Evolutionary conservation across 257 asterid species (phyloP).

Genomic region (Avicennia marina): DNA sequence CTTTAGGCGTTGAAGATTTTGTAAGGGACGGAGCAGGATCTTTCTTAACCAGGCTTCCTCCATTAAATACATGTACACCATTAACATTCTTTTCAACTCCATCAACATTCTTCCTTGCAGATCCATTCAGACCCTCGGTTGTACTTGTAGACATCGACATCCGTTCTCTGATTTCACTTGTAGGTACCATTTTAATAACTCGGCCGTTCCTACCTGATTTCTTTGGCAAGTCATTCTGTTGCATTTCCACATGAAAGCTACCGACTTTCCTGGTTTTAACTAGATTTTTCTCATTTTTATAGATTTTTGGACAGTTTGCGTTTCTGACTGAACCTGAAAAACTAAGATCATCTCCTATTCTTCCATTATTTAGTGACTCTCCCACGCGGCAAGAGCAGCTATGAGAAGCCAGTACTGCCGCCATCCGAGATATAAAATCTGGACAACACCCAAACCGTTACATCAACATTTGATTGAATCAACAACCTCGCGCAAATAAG

Average conservation of each 20-base stretch:
- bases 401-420: slow-evolving; percentile 57
- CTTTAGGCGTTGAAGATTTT: slow-evolving; percentile 24
- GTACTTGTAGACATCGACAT: slow-evolving; percentile 24
- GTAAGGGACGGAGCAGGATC: slow-evolving; percentile 28
- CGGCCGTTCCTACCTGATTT: slow-evolving; percentile 56
- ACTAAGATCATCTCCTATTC: slow-evolving; percentile 39
- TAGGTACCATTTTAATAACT: slow-evolving; percentile 62
- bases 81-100: slow-evolving; percentile 41
- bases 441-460: slow-evolving; percentile 11
- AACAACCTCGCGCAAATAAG: background rate
- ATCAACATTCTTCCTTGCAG: slow-evolving; percentile 24
- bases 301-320: slow-evolving; percentile 3
- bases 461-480: background rate
- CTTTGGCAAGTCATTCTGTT: slow-evolving; percentile 42
- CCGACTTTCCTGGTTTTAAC: slow-evolving; percentile 18
- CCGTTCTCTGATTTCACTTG: slow-evolving; percentile 46
- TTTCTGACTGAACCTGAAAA: slow-evolving; percentile 34
- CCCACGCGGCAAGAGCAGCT: slow-evolving; percentile 47
- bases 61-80: slow-evolving; percentile 33
- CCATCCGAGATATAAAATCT: slow-evolving; percentile 39
- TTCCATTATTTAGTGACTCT: slow-evolving; percentile 33
- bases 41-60: slow-evolving; percentile 48
- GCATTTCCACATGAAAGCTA: slow-evolving; percentile 42
- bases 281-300: slow-evolving; percentile 23
- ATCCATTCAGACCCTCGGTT: slow-evolving; percentile 31